Evolutionary conservation across 2,329 filamentous ascomycete genomes (phyloP).

Genomic region (Aspergillus sp.): DNA sequence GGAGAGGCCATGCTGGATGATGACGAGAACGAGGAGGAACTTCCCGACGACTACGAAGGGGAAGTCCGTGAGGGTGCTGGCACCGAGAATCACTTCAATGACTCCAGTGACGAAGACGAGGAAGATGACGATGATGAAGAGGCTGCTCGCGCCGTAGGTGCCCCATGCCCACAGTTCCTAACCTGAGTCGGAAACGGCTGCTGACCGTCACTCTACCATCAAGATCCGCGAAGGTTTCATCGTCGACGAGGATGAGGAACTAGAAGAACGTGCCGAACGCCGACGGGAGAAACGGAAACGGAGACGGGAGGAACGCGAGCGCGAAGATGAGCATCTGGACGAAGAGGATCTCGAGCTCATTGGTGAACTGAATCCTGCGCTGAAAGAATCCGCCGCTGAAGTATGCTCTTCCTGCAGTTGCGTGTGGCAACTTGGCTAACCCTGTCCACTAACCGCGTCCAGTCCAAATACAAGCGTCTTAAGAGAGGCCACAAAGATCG

Average conservation of each 20-base stretch:
- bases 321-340: conserved; percentile 80
- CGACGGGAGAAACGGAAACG: conserved; percentile 73
- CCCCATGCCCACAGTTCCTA: neutral
- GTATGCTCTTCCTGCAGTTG: conserved; percentile 48
- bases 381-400: conserved; percentile 66
- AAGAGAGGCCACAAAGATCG: conserved; percentile 83
- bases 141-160: conserved; percentile 68
- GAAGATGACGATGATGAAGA: conserved; percentile 91
- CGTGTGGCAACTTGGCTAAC: conserved; percentile 3
- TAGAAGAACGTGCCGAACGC: conserved; percentile 61
- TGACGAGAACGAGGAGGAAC: conserved; percentile 77
- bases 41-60: conserved; percentile 69
- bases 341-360: conserved; percentile 97
- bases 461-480: conserved; percentile 93
- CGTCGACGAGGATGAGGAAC: conserved; percentile 84
- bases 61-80: conserved; percentile 47
- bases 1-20: conserved; percentile 84
- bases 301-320: conserved; percentile 70
- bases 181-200: neutral
- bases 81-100: conserved; percentile 58
- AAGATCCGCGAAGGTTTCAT: conserved; percentile 95
- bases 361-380: conserved; percentile 72
- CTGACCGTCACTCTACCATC: conserved; percentile 12
- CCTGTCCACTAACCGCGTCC: conserved; percentile 3
- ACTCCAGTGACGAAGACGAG: conserved; percentile 89